These are phyloP conservation scores for Neopestalotiopsis clavispora DNA, from an alignment of 2,329 filamentous ascomycete genomes.

Conservation along the genomic window DNA sequence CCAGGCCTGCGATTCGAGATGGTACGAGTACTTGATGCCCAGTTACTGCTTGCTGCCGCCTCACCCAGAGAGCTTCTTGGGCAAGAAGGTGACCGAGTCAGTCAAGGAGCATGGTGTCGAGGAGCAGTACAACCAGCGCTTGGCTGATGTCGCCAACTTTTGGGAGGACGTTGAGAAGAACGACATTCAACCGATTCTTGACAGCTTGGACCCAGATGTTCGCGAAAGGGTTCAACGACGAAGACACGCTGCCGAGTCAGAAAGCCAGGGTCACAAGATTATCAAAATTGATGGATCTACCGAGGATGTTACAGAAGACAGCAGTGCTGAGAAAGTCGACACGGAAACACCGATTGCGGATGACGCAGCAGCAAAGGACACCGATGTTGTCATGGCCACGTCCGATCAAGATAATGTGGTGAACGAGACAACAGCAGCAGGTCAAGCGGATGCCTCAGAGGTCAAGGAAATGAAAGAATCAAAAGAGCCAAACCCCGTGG, in stretches of 20 bases:
- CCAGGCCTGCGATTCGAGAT: conserved; percentile 90
- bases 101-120: conserved; percentile 76
- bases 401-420: conserved; percentile 15
- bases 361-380: background rate
- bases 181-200: conserved; percentile 74
- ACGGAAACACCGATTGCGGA: background rate
- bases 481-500: conserved; percentile 56
- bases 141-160: conserved; percentile 79
- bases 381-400: conserved; percentile 3
- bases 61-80: conserved; percentile 85
- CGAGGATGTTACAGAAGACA: conserved; percentile 22
- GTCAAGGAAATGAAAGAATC: background rate
- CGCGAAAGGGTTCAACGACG: conserved; percentile 66
- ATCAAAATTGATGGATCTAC: conserved; percentile 19
- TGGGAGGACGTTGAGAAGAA: conserved; percentile 85
- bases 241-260: conserved; percentile 51
- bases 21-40: conserved; percentile 97
- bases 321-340: conserved; percentile 26
- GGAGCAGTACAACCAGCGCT: conserved; percentile 69
- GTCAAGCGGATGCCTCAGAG: background rate
- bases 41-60: conserved; percentile 92
- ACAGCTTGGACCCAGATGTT: conserved; percentile 66
- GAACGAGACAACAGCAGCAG: background rate
- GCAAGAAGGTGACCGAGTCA: conserved; percentile 78
- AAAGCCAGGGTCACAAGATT: conserved; percentile 12